phyloP scores from a whole-genome alignment of 2,329 filamentous ascomycete genomes.

The Sporothrix inflata region DNA sequence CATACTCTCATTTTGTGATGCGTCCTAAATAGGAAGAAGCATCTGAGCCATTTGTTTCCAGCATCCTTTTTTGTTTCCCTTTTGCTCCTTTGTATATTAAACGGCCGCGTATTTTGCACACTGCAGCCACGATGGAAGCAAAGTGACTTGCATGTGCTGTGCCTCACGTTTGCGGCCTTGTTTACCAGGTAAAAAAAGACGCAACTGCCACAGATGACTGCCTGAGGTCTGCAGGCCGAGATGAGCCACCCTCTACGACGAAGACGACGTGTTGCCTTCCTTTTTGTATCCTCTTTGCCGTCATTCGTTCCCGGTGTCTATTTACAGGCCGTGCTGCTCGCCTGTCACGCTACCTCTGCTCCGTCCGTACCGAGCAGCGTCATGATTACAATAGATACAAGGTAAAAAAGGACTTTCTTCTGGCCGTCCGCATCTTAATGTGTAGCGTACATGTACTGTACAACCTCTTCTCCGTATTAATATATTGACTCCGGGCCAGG shows the following conservation, averaged over 20 bases:
- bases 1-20: background rate
- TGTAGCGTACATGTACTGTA: background rate
- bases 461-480: background rate
- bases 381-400: background rate
- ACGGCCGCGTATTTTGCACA: conserved; percentile 9
- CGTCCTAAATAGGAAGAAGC: background rate
- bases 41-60: background rate
- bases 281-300: background rate
- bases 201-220: background rate
- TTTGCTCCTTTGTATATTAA: background rate
- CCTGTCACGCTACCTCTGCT: background rate
- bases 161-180: conserved; percentile 8
- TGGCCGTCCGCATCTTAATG: background rate
- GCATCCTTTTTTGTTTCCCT: background rate
- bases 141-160: conserved; percentile 21
- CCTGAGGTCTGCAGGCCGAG: background rate
- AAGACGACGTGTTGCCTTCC: background rate
- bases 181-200: conserved; percentile 25
- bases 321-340: background rate
- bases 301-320: background rate
- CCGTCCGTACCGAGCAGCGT: background rate
- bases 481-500: background rate
- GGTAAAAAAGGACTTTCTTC: background rate
- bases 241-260: background rate
- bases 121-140: background rate